These are phyloP conservation scores for Monosporascus sp. DNA, from an alignment of 2,329 filamentous ascomycete species.

Conservation along the genomic window DNA sequence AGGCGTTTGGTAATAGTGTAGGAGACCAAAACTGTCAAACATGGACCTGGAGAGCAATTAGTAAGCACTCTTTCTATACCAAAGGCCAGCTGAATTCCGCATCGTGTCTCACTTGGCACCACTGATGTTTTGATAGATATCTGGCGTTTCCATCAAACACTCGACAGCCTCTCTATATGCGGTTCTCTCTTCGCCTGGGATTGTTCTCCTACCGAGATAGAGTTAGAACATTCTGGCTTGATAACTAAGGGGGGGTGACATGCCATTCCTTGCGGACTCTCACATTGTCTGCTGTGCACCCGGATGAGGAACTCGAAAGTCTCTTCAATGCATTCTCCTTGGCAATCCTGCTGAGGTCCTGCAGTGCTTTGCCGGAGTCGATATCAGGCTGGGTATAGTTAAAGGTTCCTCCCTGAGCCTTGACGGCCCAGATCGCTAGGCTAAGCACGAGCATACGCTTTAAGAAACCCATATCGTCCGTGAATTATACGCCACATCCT, in stretches of 20 bases:
- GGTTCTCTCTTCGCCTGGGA: slow-evolving; percentile 19
- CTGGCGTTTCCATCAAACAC: slow-evolving; percentile 21
- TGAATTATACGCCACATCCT: background rate
- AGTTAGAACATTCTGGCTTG: background rate
- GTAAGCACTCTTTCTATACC: background rate
- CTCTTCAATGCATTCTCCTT: slow-evolving; percentile 18
- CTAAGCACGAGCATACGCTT: background rate
- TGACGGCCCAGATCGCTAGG: background rate
- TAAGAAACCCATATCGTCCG: background rate
- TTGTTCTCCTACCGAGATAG: slow-evolving; percentile 15
- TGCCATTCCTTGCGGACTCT: slow-evolving; percentile 25
- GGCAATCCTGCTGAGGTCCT: slow-evolving; percentile 18
- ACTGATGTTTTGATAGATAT: slow-evolving; percentile 20
- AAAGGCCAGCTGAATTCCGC: background rate
- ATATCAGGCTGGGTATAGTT: slow-evolving; percentile 17
- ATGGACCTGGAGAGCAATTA: slow-evolving; percentile 10
- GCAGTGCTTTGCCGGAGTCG: slow-evolving; percentile 20
- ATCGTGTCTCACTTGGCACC: slow-evolving; percentile 16
- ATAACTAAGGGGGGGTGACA: background rate
- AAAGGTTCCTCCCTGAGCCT: background rate
- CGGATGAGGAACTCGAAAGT: slow-evolving; percentile 10
- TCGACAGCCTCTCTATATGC: slow-evolving; percentile 21
- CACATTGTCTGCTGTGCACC: slow-evolving; percentile 23
- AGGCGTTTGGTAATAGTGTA: slow-evolving; percentile 22
- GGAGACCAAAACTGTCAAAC: slow-evolving; percentile 25